A percentile compares a stretch with the other conserved stretches of the same genome.
Evolutionary conservation across 805 yeast species (phyloP).

Genomic region (Yarrowia sp.): DNA sequence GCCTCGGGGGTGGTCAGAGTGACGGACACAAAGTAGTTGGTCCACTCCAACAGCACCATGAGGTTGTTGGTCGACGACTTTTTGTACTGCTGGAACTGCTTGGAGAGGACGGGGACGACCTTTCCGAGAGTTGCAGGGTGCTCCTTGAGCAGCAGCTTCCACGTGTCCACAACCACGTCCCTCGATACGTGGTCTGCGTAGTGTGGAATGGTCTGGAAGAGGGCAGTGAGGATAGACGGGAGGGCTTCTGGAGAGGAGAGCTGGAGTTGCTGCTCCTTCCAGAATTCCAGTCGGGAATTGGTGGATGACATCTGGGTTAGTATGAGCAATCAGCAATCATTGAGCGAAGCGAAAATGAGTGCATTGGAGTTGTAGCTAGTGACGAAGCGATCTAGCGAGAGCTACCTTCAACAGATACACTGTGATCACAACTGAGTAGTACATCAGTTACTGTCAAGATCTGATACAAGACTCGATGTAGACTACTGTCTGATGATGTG

Average conservation of each 20-base stretch:
- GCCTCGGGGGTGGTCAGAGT: neutral
- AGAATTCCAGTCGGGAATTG: slow-evolving; percentile 23
- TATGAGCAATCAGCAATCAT: too few relatives aligned
- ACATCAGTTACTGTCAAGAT: too few relatives aligned
- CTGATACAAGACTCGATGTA: too few relatives aligned
- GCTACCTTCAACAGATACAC: too few relatives aligned
- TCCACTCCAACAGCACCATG: slow-evolving; percentile 35
- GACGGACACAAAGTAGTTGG: neutral
- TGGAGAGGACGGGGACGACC: slow-evolving; percentile 20
- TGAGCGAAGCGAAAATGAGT: too few relatives aligned
- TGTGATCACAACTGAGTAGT: too few relatives aligned
- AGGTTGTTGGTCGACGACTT: slow-evolving; percentile 14
- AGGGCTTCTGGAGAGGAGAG: slow-evolving; percentile 9
- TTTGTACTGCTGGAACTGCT: slow-evolving; percentile 7
- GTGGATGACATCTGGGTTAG: slow-evolving; percentile 37
- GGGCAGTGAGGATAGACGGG: slow-evolving; percentile 13
- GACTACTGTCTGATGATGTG: too few relatives aligned
- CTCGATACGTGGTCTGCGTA: slow-evolving; percentile 32
- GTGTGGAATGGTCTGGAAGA: slow-evolving; percentile 26
- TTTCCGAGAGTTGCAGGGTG: neutral
- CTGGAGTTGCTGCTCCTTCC: slow-evolving; percentile 18
- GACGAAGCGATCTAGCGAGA: too few relatives aligned
- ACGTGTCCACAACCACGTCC: slow-evolving; percentile 23
- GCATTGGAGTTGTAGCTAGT: too few relatives aligned
- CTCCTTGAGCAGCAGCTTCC: neutral